These are phyloP conservation scores for Saturnispora dispora DNA, from an alignment of 805 yeast species.

Conservation along the genomic window DNA sequence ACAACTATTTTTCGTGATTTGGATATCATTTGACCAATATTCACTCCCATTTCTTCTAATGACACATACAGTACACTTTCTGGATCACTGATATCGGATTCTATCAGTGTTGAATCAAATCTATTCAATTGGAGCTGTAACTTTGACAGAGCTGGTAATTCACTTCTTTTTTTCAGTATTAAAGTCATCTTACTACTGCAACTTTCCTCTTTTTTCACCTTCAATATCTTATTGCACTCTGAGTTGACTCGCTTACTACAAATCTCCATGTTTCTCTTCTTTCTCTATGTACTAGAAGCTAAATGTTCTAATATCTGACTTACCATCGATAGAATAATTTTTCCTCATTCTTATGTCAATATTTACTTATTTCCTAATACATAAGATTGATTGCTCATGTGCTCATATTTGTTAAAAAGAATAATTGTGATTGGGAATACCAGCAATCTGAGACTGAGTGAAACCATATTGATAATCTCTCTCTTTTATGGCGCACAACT, in stretches of 20 bases:
- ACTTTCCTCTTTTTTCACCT: not conserved
- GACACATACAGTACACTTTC: slow-evolving; percentile 5
- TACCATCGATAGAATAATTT: not conserved
- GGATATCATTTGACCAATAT: slow-evolving; percentile 33
- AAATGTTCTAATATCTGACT: not conserved
- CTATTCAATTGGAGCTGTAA: slow-evolving; percentile 2
- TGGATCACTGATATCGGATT: slow-evolving; percentile 3
- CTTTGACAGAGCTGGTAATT: not conserved
- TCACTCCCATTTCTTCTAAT: slow-evolving; percentile 9
- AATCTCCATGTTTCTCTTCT: not conserved
- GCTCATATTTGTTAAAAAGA: not conserved
- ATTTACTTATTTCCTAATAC: not conserved
- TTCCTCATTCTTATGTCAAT: not conserved
- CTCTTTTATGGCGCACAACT: no score
- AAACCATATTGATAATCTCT: no score
- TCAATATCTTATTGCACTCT: not conserved
- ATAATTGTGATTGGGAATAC: not conserved
- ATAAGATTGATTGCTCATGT: not conserved
- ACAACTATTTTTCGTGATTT: slow-evolving; percentile 51
- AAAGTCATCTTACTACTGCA: not conserved
- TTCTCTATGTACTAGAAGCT: not conserved
- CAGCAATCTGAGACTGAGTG: not conserved
- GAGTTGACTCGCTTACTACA: not conserved
- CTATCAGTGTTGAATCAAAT: slow-evolving; percentile 5
- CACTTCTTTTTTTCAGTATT: not conserved